A percentile compares a stretch with the other conserved stretches of the same genome.
These are phyloP conservation scores for Hypoxylon rickii DNA, from an alignment of 495 filamentous ascomycete genomes.

Conservation along the genomic window DNA sequence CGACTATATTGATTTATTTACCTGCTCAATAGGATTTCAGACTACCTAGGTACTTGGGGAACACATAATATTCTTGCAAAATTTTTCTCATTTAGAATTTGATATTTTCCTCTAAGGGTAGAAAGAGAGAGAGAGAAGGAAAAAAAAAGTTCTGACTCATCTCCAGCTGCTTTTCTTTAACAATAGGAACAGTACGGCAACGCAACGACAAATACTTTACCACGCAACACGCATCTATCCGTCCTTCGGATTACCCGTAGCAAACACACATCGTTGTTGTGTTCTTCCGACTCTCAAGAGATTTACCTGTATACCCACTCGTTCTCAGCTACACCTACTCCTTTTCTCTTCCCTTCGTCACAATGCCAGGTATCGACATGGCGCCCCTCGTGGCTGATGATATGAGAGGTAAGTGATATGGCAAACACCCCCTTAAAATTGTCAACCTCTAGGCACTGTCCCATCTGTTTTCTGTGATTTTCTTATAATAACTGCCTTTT, in stretches of 20 bases:
- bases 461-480: background rate
- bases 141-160: constrained; percentile 37
- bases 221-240: constrained; percentile 28
- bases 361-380: constrained; percentile 53
- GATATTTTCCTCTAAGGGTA: no score
- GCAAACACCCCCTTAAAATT: constrained; percentile 8
- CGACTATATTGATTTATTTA: no score
- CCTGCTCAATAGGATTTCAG: no score
- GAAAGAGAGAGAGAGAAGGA: no score
- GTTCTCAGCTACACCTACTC: background rate
- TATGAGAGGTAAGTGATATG: constrained; percentile 49
- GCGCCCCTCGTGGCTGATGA: constrained; percentile 53
- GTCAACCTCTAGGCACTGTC: constrained; percentile 1
- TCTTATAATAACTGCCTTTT: background rate
- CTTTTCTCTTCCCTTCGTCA: constrained; percentile 18
- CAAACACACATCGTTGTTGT: constrained; percentile 10
- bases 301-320: background rate
- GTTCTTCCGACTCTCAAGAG: background rate
- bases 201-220: constrained; percentile 5
- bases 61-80: no score
- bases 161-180: constrained; percentile 1
- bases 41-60: no score
- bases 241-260: constrained; percentile 22
- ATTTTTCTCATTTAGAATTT: constrained; percentile 7
- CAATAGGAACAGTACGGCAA: no score